These are phyloP conservation scores for Dictyostelium discoideum DNA, from an alignment of 78 protist species.

Conservation along the genomic window dicty_2.7 NC_007090.3:3808001-3808500, in stretches of 20 bases:
- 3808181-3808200: conserved; percentile 73
- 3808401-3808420: neutral
- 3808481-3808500: conserved; percentile 18
- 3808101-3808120: conserved; percentile 72
- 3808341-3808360: neutral
- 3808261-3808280: conserved; percentile 28
- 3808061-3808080: conserved; percentile 67
- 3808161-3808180: conserved; percentile 34
- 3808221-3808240: conserved; percentile 52
- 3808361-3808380: too few species aligned
- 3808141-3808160: conserved; percentile 60
- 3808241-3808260: conserved; percentile 63
- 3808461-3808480: neutral
- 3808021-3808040: conserved; percentile 21
- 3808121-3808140: conserved; percentile 22
- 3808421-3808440: too few species aligned
- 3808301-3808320: conserved; percentile 3
- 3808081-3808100: conserved; percentile 58
- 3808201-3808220: conserved; percentile 74
- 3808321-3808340: neutral
- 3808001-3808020: conserved; percentile 20
- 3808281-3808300: conserved; percentile 23
- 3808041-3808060: conserved; percentile 4
- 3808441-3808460: neutral
- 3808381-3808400: too few species aligned